Base-by-base conservation (phyloP, 139 green algal species). In the Micractinium sp. region DNA sequence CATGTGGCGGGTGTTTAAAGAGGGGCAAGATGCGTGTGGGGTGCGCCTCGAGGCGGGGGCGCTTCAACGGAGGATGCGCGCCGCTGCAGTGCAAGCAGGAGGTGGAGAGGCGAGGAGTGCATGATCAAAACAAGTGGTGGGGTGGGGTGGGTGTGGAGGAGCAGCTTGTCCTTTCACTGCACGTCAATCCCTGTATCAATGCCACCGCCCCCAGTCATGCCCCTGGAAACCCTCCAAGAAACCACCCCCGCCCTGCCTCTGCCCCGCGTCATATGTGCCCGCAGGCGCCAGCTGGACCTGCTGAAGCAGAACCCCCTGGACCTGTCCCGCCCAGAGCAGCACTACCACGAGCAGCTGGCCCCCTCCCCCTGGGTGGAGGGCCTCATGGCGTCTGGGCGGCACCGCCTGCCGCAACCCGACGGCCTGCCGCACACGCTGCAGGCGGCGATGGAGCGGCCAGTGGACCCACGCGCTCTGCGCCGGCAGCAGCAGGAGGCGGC, bases 391-490 rank as follows among this genome's bases (percentile, higher is more conserved):
- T 38, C 56, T 14, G 75, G 56, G 14, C 77, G 60, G 78, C 86
- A 90, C 56, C 75, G 77, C 16, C 27, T 73, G 60, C 0, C 18
- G 12, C n/a, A 84, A 22, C 77, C 77, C 9, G 86, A 79, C 27
- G n/a, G 22, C 61, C 76, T 85, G 77, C 85, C 85, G 41, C 25
- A 60, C 33, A 22, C 15, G 25, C 85, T 84, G 53, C 85, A 84
- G 56, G 38, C 85, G 7, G 85, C 77, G 27, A 39, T 80, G 33
- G 38, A 84, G 35, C 36, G 67, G 74, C 85, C 85, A 33, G 74
- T 77, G 35, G 74, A 80, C 71, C 85, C 85, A 1, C 85, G 85
- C 47, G n/a, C 84, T 74, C 63, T 87, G 36, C 82, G 36, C 20
- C 61, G 63, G 1, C 82, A 60, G 82, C 82, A 84, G 78, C 23